Conservation (phyloP, 2,329 filamentous ascomycete species). For the Seiridium unicorne region DNA sequence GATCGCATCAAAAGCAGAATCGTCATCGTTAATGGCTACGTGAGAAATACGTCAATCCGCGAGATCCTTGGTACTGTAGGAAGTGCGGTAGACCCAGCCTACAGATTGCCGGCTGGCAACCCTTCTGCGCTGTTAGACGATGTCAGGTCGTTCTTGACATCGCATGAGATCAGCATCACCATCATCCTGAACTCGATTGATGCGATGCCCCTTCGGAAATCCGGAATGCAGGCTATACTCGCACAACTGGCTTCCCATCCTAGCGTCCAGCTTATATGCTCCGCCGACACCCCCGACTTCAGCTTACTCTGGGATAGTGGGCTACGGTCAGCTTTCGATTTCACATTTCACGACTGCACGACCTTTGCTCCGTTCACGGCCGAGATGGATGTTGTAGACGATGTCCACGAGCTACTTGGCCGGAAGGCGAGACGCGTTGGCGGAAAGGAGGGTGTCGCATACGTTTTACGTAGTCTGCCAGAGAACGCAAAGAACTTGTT, state of each 20-base stretch:
- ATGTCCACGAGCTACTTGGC: constrained; percentile 83
- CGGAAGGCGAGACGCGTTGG: constrained; percentile 76
- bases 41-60: constrained; percentile 61
- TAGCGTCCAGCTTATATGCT: constrained; percentile 71
- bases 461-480: constrained; percentile 84
- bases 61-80: constrained; percentile 71
- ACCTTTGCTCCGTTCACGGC: constrained; percentile 75
- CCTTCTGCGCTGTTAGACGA: constrained; percentile 67
- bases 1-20: constrained; percentile 55
- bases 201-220: constrained; percentile 70
- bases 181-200: constrained; percentile 87
- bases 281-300: constrained; percentile 86
- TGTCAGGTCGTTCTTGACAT: constrained; percentile 60
- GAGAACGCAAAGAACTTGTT: constrained; percentile 91
- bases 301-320: constrained; percentile 85
- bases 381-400: constrained; percentile 84
- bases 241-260: constrained; percentile 74
- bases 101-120: constrained; percentile 56
- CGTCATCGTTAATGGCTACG: constrained; percentile 85
- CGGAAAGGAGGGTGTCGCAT: constrained; percentile 87
- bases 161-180: constrained; percentile 52
- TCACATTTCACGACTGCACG: constrained; percentile 91
- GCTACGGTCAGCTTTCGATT: constrained; percentile 78
- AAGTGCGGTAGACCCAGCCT: constrained; percentile 53
- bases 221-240: constrained; percentile 68